These are phyloP conservation scores for Aciculoconidium aculeatum DNA, from an alignment of 805 yeast genomes.

Conservation along the genomic window DNA sequence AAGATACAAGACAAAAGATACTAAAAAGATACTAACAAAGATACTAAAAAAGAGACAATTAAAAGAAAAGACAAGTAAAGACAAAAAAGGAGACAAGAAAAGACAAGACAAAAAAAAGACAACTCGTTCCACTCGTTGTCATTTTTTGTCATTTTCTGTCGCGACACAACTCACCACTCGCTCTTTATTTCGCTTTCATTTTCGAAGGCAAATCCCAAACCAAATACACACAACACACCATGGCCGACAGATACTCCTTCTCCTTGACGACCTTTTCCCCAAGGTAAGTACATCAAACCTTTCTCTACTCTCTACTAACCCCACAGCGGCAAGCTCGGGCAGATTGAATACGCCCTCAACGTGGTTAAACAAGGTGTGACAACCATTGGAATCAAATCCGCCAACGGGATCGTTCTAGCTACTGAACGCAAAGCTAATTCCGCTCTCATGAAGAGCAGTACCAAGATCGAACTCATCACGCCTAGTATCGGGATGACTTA, in stretches of 20 bases:
- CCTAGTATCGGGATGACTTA: slow-evolving; percentile 97
- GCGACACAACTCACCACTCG: no score
- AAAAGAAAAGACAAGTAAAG: no score
- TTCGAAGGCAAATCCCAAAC: slow-evolving; percentile 10
- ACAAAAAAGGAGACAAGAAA: no score
- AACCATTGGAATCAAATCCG: slow-evolving; percentile 86
- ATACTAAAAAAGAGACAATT: no score
- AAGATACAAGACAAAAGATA: no score
- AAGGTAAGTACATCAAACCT: slow-evolving; percentile 47
- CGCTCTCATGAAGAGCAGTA: slow-evolving; percentile 61
- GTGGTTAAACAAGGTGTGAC: slow-evolving; percentile 98
- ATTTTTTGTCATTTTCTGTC: no score
- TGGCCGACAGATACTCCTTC: slow-evolving; percentile 98
- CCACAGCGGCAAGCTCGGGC: slow-evolving; percentile 91
- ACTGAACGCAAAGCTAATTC: slow-evolving; percentile 91
- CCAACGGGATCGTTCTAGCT: slow-evolving; percentile 94
- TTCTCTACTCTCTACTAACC: background rate
- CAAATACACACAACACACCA: slow-evolving; percentile 20
- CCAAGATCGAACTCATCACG: slow-evolving; percentile 77
- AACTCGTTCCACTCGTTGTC: no score
- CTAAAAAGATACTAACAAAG: no score
- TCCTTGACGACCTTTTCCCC: slow-evolving; percentile 97
- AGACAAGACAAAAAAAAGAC: no score
- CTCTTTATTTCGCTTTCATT: no score
- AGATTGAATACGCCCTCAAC: slow-evolving; percentile 94